phyloP scores from a whole-genome alignment of 345 rosid species.

The Rhizophora apiculata region DNA sequence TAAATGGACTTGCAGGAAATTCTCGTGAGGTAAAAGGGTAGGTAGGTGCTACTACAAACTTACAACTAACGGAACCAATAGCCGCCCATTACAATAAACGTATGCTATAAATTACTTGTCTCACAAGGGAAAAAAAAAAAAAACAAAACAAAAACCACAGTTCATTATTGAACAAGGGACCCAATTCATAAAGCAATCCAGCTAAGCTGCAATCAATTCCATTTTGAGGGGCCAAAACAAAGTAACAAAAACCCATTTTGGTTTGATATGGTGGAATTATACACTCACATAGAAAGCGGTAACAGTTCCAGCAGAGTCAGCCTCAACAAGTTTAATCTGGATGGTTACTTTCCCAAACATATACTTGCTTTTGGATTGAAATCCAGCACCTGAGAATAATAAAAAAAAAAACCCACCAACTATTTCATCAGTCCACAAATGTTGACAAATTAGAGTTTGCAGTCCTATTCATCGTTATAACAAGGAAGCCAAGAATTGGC shows the following conservation, averaged over 20 bases:
- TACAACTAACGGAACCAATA: neutral
- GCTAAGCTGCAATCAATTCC: slow-evolving; percentile 21
- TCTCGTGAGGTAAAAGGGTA: slow-evolving; percentile 18
- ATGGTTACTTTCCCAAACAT: slow-evolving; percentile 83
- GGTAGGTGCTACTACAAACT: neutral
- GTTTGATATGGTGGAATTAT: neutral
- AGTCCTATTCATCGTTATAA: too few relatives aligned
- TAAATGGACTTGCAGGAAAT: slow-evolving; percentile 8
- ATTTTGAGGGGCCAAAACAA: neutral
- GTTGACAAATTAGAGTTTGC: neutral
- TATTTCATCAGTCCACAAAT: neutral
- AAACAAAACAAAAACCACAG: neutral
- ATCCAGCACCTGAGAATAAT: slow-evolving; percentile 76
- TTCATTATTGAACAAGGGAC: slow-evolving; percentile 6
- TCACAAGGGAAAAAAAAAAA: neutral
- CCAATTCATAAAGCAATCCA: neutral
- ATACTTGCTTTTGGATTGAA: slow-evolving; percentile 82
- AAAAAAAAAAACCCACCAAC: neutral
- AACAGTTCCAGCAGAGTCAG: slow-evolving; percentile 99
- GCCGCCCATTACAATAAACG: slow-evolving; percentile 3
- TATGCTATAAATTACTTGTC: slow-evolving; percentile 14
- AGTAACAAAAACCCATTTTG: neutral
- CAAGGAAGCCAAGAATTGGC: too few relatives aligned
- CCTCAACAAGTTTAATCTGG: slow-evolving; percentile 95
- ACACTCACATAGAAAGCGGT: slow-evolving; percentile 89